phyloP scores from a whole-genome alignment of 768 basidiomycete genomes.

The Tubosaeta brunneosetosa region DNA sequence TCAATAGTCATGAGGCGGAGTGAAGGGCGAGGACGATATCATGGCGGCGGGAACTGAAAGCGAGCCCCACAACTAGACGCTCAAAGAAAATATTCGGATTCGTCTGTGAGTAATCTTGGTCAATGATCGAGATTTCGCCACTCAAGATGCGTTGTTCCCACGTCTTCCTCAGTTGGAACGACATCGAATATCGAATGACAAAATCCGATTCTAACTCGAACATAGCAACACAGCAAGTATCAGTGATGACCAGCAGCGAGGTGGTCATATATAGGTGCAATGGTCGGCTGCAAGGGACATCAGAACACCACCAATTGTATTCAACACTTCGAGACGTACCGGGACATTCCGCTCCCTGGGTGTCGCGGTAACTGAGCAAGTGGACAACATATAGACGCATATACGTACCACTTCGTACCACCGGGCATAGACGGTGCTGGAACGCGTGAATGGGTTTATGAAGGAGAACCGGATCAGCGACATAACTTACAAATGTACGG shows the following conservation, averaged over 20 bases:
- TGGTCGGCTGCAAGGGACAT: constrained; percentile 43
- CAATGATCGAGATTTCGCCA: not conserved
- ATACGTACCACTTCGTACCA: constrained; percentile 90
- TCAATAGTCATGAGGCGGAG: too few relatives aligned
- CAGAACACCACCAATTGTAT: not conserved
- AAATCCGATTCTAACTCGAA: not conserved
- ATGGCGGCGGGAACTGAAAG: too few relatives aligned
- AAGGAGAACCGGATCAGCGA: not conserved
- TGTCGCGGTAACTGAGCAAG: not conserved
- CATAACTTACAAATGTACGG: constrained; percentile 83
- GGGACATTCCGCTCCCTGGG: constrained; percentile 79
- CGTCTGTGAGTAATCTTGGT: too few relatives aligned
- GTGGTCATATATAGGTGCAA: constrained; percentile 66
- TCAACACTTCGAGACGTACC: constrained; percentile 40
- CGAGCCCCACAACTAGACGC: too few relatives aligned
- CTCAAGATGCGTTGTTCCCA: too few relatives aligned
- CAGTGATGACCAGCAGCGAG: constrained; percentile 33
- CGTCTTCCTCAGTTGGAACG: not conserved
- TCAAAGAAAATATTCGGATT: too few relatives aligned
- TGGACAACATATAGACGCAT: not conserved
- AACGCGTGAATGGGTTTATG: not conserved
- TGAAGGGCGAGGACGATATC: too few relatives aligned
- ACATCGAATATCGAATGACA: not conserved
- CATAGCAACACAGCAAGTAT: not conserved
- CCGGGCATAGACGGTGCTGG: constrained; percentile 79